A percentile compares a stretch with the other conserved stretches of the same genome.
These are phyloP conservation scores for Citrus trifoliata DNA, from an alignment of 345 rosid genomes.

Conservation along the genomic window DNA sequence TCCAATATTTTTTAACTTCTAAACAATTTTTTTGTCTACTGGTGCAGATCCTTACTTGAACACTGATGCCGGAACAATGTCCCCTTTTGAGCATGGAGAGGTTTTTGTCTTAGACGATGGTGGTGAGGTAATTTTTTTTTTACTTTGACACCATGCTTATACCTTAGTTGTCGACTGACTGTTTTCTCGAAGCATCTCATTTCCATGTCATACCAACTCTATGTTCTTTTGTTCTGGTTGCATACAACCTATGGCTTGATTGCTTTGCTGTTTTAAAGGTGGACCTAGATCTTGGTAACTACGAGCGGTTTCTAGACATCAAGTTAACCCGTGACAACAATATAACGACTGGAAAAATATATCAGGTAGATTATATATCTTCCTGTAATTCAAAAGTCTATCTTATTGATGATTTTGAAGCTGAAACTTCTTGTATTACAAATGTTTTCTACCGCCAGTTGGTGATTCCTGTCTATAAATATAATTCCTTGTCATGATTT, in stretches of 20 bases:
- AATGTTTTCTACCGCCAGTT: neutral
- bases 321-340: slow-evolving; percentile 77
- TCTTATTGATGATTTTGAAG: neutral
- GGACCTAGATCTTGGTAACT: slow-evolving; percentile 86
- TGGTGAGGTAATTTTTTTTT: slow-evolving; percentile 53
- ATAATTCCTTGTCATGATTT: slow-evolving; percentile 7
- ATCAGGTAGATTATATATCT: slow-evolving; percentile 47
- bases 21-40: neutral
- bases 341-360: slow-evolving; percentile 80
- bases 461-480: neutral
- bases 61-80: slow-evolving; percentile 88
- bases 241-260: neutral
- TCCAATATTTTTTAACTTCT: neutral
- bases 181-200: neutral
- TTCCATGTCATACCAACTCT: neutral
- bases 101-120: slow-evolving; percentile 85
- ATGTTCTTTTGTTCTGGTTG: neutral
- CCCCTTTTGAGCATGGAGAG: slow-evolving; percentile 91
- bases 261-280: slow-evolving; percentile 42
- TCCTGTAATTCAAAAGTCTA: neutral
- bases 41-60: slow-evolving; percentile 77
- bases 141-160: neutral
- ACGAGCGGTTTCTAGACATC: slow-evolving; percentile 71
- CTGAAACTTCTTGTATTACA: neutral
- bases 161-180: neutral